Evolutionary conservation across 108 stramenopile genomes (phyloP).

Genomic region (Pseudonitzschia delicatissima): DNA sequence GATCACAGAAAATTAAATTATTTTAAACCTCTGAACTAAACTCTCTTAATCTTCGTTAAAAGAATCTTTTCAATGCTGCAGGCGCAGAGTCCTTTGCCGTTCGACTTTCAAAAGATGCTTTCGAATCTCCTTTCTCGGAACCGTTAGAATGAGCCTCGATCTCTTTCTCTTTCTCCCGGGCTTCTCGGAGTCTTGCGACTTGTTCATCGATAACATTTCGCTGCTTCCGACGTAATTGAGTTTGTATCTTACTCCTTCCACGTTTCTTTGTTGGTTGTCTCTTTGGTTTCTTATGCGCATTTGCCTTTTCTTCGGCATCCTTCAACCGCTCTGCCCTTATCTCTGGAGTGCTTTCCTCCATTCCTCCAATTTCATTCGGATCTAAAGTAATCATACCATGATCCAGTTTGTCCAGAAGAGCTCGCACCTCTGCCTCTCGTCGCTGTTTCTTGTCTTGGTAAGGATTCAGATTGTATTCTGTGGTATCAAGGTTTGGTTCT

Average conservation of each 20-base stretch:
- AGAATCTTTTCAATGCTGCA: conserved; percentile 13
- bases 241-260: conserved; percentile 94
- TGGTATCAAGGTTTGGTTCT: conserved; percentile 93
- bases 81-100: background rate
- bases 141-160: background rate
- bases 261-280: conserved; percentile 93
- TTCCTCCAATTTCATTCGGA: conserved; percentile 83
- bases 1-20: no score
- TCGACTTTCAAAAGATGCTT: background rate
- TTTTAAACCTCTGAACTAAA: no score
- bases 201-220: conserved; percentile 91
- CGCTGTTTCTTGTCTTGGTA: conserved; percentile 88
- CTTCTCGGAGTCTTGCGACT: conserved; percentile 62
- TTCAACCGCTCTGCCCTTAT: conserved; percentile 53
- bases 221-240: conserved; percentile 88
- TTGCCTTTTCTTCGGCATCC: conserved; percentile 64
- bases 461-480: conserved; percentile 90
- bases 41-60: no score
- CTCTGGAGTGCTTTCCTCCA: conserved; percentile 74
- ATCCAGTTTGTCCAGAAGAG: conserved; percentile 92
- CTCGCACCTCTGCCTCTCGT: conserved; percentile 93
- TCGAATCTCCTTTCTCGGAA: background rate
- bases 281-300: conserved; percentile 50
- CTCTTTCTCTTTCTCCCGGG: conserved; percentile 66
- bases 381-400: conserved; percentile 96